These are phyloP conservation scores for Hansenula sp. DNA, from an alignment of 1,139 yeast species.

Conservation along the genomic window DNA sequence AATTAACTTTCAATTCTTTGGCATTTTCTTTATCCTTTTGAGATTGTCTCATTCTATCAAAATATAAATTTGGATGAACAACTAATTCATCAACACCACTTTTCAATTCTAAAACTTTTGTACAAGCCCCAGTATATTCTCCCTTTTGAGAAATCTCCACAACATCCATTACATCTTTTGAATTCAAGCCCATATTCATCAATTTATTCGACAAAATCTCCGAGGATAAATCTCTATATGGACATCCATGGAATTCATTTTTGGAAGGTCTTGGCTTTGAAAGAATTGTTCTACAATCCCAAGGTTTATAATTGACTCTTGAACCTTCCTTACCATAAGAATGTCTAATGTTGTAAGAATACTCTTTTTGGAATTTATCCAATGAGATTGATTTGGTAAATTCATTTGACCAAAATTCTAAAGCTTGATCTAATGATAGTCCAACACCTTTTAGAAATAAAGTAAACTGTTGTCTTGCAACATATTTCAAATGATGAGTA, in stretches of 20 bases:
- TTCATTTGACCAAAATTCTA: conserved; percentile 77
- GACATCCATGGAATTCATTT: conserved; percentile 87
- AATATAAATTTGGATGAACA: conserved; percentile 84
- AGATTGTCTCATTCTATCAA: conserved; percentile 53
- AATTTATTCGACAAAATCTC: conserved; percentile 59
- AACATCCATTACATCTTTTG: conserved; percentile 58
- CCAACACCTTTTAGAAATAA: conserved; percentile 89
- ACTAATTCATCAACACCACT: conserved; percentile 51
- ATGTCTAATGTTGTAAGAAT: conserved; percentile 83
- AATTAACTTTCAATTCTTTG: not conserved
- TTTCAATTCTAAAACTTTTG: conserved; percentile 77
- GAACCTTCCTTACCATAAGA: conserved; percentile 91
- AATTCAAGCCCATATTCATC: conserved; percentile 64
- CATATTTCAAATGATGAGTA: conserved; percentile 72
- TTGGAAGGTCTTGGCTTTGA: conserved; percentile 69
- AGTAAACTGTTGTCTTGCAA: conserved; percentile 82
- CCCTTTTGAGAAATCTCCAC: conserved; percentile 61
- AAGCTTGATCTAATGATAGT: conserved; percentile 78
- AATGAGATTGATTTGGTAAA: conserved; percentile 64
- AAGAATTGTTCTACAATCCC: conserved; percentile 78
- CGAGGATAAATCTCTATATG: conserved; percentile 70
- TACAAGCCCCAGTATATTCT: conserved; percentile 83
- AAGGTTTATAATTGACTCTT: conserved; percentile 78
- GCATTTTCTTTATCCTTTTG: not conserved
- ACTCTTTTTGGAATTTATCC: conserved; percentile 84